These are phyloP conservation scores for Dendrocalamus sinicus DNA, from an alignment of 176 grass and related monocot species.

Conservation along the genomic window DNA sequence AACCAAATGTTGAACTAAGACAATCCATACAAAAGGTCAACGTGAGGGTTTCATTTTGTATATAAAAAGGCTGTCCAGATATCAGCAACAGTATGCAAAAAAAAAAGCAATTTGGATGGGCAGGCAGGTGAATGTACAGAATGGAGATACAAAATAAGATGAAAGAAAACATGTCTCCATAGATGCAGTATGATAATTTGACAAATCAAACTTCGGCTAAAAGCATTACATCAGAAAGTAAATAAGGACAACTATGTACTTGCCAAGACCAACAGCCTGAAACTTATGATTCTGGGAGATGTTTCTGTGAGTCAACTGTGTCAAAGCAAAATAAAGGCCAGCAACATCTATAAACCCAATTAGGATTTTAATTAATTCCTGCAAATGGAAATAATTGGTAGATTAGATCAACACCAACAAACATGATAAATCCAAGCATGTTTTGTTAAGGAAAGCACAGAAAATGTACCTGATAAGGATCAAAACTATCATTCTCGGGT, in stretches of 20 bases:
- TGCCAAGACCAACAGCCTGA: conserved; percentile 98
- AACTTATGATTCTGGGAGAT: conserved; percentile 99
- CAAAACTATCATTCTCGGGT: conserved; percentile 93
- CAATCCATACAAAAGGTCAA: not conserved
- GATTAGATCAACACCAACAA: conserved; percentile 25
- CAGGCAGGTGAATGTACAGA: not conserved
- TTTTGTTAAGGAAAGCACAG: not conserved
- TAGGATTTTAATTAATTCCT: conserved; percentile 90
- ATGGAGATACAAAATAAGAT: conserved; percentile 23
- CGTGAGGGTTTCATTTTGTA: not conserved
- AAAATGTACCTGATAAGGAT: conserved; percentile 85
- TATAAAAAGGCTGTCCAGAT: conserved; percentile 1
- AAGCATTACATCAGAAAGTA: conserved; percentile 21
- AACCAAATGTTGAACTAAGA: not conserved
- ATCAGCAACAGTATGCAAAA: not conserved
- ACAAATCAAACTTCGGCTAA: conserved; percentile 7
- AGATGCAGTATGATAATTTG: conserved; percentile 29
- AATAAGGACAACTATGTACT: conserved; percentile 31
- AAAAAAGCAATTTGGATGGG: not conserved
- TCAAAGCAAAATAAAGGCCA: conserved; percentile 97
- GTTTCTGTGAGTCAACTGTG: conserved; percentile 97
- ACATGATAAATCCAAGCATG: conserved; percentile 27
- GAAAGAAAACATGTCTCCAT: not conserved
- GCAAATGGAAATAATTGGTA: conserved; percentile 36
- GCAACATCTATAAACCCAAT: conserved; percentile 96